Conservation (phyloP, 1,139 yeast species). For the Geotrichum phurueaensis region DNA sequence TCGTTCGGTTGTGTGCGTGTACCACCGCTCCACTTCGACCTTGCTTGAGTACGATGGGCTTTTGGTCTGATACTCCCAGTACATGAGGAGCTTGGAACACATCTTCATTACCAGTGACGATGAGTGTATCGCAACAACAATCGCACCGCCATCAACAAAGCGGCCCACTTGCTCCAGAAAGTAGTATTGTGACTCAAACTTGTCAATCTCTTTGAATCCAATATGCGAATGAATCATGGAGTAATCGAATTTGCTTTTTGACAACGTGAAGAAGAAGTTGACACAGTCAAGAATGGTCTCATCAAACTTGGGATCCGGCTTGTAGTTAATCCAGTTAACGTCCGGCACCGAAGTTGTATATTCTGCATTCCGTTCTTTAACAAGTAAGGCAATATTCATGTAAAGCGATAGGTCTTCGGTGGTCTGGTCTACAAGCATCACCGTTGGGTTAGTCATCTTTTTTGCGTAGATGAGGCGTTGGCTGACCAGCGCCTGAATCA, state of each 20-base stretch:
- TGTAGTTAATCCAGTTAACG: slow-evolving; percentile 69
- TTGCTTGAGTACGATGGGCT: slow-evolving; percentile 39
- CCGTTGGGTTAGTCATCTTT: slow-evolving; percentile 75
- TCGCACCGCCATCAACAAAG: slow-evolving; percentile 74
- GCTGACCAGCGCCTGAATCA: slow-evolving; percentile 74
- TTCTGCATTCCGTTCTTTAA: slow-evolving; percentile 61
- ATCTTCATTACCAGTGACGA: slow-evolving; percentile 60
- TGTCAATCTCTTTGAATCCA: slow-evolving; percentile 89
- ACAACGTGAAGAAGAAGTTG: slow-evolving; percentile 59
- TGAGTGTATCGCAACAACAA: slow-evolving; percentile 66
- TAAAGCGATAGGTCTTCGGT: slow-evolving; percentile 78
- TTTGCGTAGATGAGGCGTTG: slow-evolving; percentile 73
- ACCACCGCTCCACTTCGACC: slow-evolving; percentile 73
- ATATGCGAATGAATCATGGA: slow-evolving; percentile 51
- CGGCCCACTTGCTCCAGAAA: slow-evolving; percentile 68
- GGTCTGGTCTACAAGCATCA: slow-evolving; percentile 95
- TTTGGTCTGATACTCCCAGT: slow-evolving; percentile 63
- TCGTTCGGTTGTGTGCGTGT: slow-evolving; percentile 73
- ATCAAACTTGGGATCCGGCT: slow-evolving; percentile 67
- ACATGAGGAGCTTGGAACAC: slow-evolving; percentile 61
- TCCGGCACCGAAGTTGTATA: slow-evolving; percentile 56
- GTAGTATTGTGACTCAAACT: slow-evolving; percentile 66
- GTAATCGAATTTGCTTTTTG: slow-evolving; percentile 72
- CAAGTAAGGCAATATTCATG: slow-evolving; percentile 67
- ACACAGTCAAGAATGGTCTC: slow-evolving; percentile 68